Conservation (phyloP, 495 filamentous ascomycete genomes). For the Aspergillus egyptiacus region DNA sequence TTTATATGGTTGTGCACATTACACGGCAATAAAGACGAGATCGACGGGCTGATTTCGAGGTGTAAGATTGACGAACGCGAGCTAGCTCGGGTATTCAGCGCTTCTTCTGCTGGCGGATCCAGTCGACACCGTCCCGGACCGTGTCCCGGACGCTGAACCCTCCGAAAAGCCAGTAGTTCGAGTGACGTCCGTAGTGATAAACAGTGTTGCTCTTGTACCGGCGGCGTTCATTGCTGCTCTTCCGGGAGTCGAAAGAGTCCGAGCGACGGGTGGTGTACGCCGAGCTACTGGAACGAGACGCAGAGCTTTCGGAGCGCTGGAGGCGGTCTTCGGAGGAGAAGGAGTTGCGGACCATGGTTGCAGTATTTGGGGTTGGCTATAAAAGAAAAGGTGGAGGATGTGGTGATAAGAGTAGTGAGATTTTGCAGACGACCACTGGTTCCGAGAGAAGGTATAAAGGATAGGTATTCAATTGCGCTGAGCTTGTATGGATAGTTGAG, state of each 20-base stretch:
- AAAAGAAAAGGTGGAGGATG: not conserved
- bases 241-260: constrained; percentile 18
- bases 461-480: not conserved
- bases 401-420: not conserved
- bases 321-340: constrained; percentile 2
- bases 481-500: not conserved
- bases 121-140: constrained; percentile 40
- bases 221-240: constrained; percentile 33
- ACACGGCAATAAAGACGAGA: too few species aligned
- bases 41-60: too few species aligned
- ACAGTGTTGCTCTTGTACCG: constrained; percentile 39
- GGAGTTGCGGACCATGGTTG: constrained; percentile 8
- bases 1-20: not conserved
- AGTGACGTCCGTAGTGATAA: constrained; percentile 43
- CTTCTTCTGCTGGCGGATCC: constrained; percentile 32
- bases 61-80: too few species aligned
- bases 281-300: constrained; percentile 22
- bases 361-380: not conserved
- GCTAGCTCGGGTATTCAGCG: constrained; percentile 2
- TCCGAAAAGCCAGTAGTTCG: constrained; percentile 46
- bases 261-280: constrained; percentile 16
- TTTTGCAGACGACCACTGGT: too few species aligned
- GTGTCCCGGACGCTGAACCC: constrained; percentile 45
- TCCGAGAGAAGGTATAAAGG: not conserved
- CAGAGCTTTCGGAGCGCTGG: constrained; percentile 16